Evolutionary conservation across 2,329 filamentous ascomycete genomes (phyloP), one percentile per base, ranked within the genome.

Genomic region (Pseudogymnoascus sp.): DNA sequence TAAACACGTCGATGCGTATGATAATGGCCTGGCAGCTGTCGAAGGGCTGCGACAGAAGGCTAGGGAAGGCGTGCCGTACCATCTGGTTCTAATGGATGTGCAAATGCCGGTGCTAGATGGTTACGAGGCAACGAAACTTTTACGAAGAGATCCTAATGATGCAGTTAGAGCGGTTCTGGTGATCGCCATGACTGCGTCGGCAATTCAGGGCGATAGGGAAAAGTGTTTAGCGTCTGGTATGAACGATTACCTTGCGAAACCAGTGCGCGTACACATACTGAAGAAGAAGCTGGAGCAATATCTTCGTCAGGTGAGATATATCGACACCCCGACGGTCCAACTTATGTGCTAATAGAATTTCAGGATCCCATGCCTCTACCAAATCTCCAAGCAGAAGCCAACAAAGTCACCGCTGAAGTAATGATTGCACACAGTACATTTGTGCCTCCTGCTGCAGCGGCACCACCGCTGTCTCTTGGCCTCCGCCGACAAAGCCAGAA

Each of bases 211-310:
- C 16, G 93, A 97, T 73, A 83, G 92, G 59, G 93, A 97, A 73
- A 97, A 96, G 76, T 97, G 93, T 69, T 78, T 97, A n/a, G 91
- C 92, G 60, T 91, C 91, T 1, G 93, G 93, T 50, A 97, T 97
- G 93, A 96, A 97, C 74, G 94, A 97, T 71, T 97, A 97, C 70
- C 83, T 97, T 1, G 92, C 93, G 14, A 97, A 97, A 73, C 93
- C 93, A 1, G 93, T 97, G n/a, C 84, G 92, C 65, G 91, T 90
- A 3, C 89, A 92, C 56, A 87, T 95, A 42, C 79, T 97, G 62
- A 94, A 91, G 76, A 86, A 86, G 71, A 93, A 97, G 77, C 78
- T 97, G 11, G 85, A 89, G 68, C 80, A 81, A 31, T 89, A 89
- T 69, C 79, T 89, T 65, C 65, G 69, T 37, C 71, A 71, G 67